Evolutionary conservation across 73 alveolate species (phyloP).

Genomic region (Stentor coeruleus): DNA sequence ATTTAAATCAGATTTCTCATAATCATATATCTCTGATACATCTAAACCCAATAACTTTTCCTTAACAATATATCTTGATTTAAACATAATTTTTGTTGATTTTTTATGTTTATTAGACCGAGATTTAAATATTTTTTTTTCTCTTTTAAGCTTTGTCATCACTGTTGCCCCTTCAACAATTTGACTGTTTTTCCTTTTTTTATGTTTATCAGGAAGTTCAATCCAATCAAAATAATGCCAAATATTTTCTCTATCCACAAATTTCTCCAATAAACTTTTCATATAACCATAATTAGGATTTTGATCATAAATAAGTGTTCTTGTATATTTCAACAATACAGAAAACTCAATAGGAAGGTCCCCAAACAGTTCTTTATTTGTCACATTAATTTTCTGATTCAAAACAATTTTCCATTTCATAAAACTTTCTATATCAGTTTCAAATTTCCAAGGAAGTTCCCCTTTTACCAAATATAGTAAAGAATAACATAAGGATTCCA

Average conservation of each 20-base stretch:
- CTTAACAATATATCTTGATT: neutral
- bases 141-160: neutral
- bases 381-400: neutral
- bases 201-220: neutral
- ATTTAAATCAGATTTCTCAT: neutral
- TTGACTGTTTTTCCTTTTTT: neutral
- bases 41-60: neutral
- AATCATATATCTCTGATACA: neutral
- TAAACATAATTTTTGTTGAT: no score
- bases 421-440: neutral
- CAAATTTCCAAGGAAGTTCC: neutral
- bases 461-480: neutral
- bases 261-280: constrained; percentile 46
- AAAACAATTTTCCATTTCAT: neutral
- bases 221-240: neutral
- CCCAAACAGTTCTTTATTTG: neutral
- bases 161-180: neutral
- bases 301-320: constrained; percentile 67
- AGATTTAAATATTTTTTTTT: no score
- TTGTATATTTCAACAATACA: constrained; percentile 59
- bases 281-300: constrained; percentile 78
- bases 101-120: no score
- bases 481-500: constrained; percentile 5
- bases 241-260: neutral
- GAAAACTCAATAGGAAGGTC: constrained; percentile 69